phyloP scores from a whole-genome alignment of 352 stramenopile genomes.

The Blastocystis sp. region DNA sequence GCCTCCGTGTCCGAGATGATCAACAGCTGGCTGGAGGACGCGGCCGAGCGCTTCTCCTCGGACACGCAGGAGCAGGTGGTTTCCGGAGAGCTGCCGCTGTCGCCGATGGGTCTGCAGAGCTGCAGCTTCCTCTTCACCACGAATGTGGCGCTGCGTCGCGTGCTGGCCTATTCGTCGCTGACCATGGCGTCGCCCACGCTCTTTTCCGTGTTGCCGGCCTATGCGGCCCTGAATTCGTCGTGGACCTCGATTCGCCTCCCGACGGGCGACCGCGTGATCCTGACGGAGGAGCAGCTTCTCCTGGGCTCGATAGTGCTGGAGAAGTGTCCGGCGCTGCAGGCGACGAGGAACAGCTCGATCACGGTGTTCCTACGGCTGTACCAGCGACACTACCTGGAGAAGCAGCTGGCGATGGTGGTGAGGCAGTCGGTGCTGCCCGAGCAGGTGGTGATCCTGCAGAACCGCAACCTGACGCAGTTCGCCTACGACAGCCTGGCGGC shows the following conservation, averaged over 20 bases:
- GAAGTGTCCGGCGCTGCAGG: background rate
- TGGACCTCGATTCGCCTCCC: conserved; percentile 22
- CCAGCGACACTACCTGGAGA: conserved; percentile 25
- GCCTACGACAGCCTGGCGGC: background rate
- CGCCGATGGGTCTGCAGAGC: background rate
- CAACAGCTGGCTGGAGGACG: background rate
- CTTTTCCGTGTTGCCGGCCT: background rate
- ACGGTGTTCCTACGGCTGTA: conserved; percentile 41
- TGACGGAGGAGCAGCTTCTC: background rate
- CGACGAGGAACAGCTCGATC: conserved; percentile 11
- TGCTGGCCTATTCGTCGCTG: conserved; percentile 10
- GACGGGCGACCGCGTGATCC: background rate
- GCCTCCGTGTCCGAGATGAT: background rate
- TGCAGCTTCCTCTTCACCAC: background rate
- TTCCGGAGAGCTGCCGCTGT: background rate
- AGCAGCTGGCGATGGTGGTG: background rate
- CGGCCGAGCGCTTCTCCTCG: background rate
- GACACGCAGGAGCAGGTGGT: background rate
- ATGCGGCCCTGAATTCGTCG: background rate
- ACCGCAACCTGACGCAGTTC: conserved; percentile 43
- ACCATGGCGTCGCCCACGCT: background rate
- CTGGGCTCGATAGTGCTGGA: background rate
- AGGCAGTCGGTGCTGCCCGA: background rate
- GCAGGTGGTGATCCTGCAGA: conserved; percentile 18
- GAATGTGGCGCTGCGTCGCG: conserved; percentile 12